A percentile compares a stretch with the other conserved stretches of the same genome.
phyloP scores from a whole-genome alignment of 2,329 filamentous ascomycete genomes.

The Fusarium nurragi region DNA sequence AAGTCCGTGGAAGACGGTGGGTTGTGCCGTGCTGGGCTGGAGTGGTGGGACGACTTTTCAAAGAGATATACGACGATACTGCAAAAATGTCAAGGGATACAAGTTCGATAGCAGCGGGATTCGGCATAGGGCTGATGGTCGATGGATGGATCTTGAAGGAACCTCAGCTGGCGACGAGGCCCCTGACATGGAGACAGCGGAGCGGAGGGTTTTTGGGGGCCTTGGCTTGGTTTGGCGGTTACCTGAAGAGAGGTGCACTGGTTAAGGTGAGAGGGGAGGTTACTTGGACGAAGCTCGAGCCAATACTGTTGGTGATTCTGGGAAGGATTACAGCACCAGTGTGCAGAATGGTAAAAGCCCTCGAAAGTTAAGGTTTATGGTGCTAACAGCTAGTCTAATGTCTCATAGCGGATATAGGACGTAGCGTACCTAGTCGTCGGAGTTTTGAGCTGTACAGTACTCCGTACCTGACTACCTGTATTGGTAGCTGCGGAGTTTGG shows the following conservation, averaged over 20 bases:
- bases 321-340: no score
- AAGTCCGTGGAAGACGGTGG: slow-evolving; percentile 85
- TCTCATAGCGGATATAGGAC: background rate
- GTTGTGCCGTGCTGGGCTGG: slow-evolving; percentile 91
- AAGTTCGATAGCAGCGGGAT: slow-evolving; percentile 95
- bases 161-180: slow-evolving; percentile 53
- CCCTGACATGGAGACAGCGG: slow-evolving; percentile 75
- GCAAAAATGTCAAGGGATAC: slow-evolving; percentile 74
- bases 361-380: background rate
- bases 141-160: slow-evolving; percentile 77
- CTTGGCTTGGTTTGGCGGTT: slow-evolving; percentile 74
- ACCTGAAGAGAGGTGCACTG: slow-evolving; percentile 74
- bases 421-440: slow-evolving; percentile 16
- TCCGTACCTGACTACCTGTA: no score
- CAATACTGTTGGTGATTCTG: no score
- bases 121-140: slow-evolving; percentile 70
- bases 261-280: no score
- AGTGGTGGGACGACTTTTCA: slow-evolving; percentile 89
- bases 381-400: background rate
- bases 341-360: no score
- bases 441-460: slow-evolving; percentile 25
- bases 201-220: slow-evolving; percentile 81
- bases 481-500: slow-evolving; percentile 32
- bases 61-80: slow-evolving; percentile 83
- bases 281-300: no score